Evolutionary conservation across 345 rosid species (phyloP), one percentile per base, ranked within the genome.

Genomic region (Pseudoturritis turrita): DNA sequence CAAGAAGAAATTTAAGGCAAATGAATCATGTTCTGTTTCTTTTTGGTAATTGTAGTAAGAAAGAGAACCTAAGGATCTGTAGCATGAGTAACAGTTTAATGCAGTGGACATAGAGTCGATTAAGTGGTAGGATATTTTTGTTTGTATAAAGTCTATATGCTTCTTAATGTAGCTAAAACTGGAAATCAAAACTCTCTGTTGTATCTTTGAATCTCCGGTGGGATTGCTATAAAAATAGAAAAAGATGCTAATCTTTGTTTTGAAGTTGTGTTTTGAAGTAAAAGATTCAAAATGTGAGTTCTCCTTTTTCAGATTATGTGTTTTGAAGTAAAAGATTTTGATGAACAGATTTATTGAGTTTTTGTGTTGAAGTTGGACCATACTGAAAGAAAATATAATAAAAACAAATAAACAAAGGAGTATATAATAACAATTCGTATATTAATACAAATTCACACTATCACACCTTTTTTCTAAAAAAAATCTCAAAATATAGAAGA

Each of bases 321-420:
- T 52, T n/a, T 61, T 53, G 52, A 46, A 69, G 70, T 62, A 55
- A 54, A 25, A 76, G 79, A 53, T 75, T 76, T 76, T 68, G 69
- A 21, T 53, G 73, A 59, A 67, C 68, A 67, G 35, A 17, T 43
- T 68, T 65, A 10, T 49, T 12, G 54, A 44, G 71, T 47, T 56
- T 5, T 63, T n/a, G 36, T 14, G 36, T 58, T 50, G 35, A 74
- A 17, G 65, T 65, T 55, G 71, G 52, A 73, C 43, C 59, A 13
- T 56, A 46, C n/a, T n/a, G n/a, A 65, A n/a, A n/a, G n/a, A n/a
- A n/a, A n/a, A n/a, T n/a, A n/a, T n/a, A n/a, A n/a, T n/a, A n/a
- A n/a, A n/a, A n/a, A n/a, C n/a, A n/a, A n/a, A n/a, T n/a, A n/a
- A n/a, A n/a, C n/a, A n/a, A n/a, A n/a, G n/a, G n/a, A n/a, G n/a